Base-by-base conservation (phyloP, 768 basidiomycete genomes). In the Collybia sp. region DNA sequence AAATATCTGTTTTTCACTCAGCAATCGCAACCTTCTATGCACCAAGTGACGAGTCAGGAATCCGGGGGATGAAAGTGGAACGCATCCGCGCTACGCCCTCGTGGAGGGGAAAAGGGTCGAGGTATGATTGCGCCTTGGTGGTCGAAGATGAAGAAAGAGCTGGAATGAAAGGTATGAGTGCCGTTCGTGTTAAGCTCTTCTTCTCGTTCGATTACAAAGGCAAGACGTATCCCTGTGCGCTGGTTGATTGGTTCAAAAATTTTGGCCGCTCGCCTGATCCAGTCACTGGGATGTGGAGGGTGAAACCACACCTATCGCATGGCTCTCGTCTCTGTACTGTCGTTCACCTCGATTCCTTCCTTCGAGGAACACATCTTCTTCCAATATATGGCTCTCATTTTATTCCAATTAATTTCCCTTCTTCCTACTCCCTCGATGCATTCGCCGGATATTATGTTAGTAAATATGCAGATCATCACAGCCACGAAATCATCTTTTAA, bases 181-280 rank as follows among this genome's bases (percentile, higher is more conserved):
- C 65, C 17, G 66, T 44, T 0, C 58, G 59, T 0, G 55, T 67
- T 10, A 46, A 43, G 3, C 53, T 61, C 1, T 62, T 69, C 44
- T 61, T 69, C 37, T 57, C 56, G 3, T 63, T 65, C 41, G 30
- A 18, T 2, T 47, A 53, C 41, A 36, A 43, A 1, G 20, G 40
- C 0, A 38, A 9, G 1, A 15, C 19, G 2, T 62, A 59, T 40
- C 48, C 55, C 8, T 69, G 66, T 43, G 66, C 67, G 0, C 51
- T 68, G 11, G 57, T 69, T 9, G 35, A 60, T 2, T 69, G 68
- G 68, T 63, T 62, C 39, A 36, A 49, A 6, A 47, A 41, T 0
- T 33, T 51, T 10, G 54, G 47, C 6, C 41, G 52, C 2, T 17
- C 40, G 11, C 65, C 65, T 1, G 57, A 65, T 52, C n/a, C 18